phyloP scores from a whole-genome alignment of 805 yeast genomes.

The Candida alai region DNA sequence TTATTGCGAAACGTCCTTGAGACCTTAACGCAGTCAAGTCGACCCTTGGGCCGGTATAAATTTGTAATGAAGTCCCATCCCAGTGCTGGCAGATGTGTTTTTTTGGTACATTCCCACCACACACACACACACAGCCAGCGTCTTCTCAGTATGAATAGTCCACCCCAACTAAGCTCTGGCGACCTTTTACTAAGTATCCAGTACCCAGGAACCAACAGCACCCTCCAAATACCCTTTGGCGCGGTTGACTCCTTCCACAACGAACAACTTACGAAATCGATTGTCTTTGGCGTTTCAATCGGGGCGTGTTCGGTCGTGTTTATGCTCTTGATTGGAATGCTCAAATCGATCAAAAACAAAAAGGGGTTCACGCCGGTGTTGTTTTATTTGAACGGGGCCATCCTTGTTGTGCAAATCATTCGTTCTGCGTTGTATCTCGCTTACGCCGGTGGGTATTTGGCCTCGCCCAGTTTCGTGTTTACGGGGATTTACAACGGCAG shows the following conservation, averaged over 20 bases:
- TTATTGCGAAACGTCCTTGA: no score
- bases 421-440: constrained; percentile 59
- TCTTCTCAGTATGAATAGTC: neutral
- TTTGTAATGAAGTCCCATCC: no score
- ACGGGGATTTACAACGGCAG: constrained; percentile 26
- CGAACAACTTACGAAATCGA: constrained; percentile 1
- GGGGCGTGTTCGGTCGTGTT: constrained; percentile 10
- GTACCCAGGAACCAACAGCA: constrained; percentile 5
- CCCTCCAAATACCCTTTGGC: constrained; percentile 4
- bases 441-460: constrained; percentile 51
- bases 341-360: constrained; percentile 3
- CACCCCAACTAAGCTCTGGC: no score
- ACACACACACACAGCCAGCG: no score
- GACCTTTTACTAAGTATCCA: constrained; percentile 5
- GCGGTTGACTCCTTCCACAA: constrained; percentile 8
- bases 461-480: constrained; percentile 43
- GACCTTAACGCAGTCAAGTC: no score
- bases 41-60: no score
- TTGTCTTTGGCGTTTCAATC: constrained; percentile 10
- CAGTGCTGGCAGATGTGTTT: no score
- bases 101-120: no score
- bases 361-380: constrained; percentile 24
- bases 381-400: constrained; percentile 65
- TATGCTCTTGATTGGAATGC: constrained; percentile 5
- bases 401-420: constrained; percentile 52